Evolutionary conservation across 345 rosid species (phyloP).

Genomic region (Sisymbrium irio): DNA sequence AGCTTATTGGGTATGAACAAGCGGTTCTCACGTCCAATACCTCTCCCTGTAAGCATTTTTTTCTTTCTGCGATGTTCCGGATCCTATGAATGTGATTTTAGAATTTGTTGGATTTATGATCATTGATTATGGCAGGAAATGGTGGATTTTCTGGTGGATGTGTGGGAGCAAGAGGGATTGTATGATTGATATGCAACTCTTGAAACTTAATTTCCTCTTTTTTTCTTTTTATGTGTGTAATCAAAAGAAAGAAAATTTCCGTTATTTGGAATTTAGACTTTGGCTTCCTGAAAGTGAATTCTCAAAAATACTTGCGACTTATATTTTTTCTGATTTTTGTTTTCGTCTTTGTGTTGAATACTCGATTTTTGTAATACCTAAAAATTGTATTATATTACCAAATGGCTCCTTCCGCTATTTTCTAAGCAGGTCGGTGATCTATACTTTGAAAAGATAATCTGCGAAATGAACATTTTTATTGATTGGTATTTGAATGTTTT

Average conservation of each 20-base stretch:
- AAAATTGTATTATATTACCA: slow-evolving; percentile 15
- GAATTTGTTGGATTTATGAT: neutral
- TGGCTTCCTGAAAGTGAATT: neutral
- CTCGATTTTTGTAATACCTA: neutral
- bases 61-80: neutral
- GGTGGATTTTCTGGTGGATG: slow-evolving; percentile 63
- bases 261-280: neutral
- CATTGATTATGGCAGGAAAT: slow-evolving; percentile 48
- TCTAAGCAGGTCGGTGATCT: neutral
- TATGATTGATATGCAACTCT: slow-evolving; percentile 40
- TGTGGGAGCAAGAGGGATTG: slow-evolving; percentile 62
- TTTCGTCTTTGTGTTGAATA: neutral
- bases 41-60: slow-evolving; percentile 59
- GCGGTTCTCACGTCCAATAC: slow-evolving; percentile 58
- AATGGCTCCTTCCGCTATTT: neutral
- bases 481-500: neutral
- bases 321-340: too few species aligned
- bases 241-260: neutral
- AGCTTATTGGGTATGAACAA: slow-evolving; percentile 58
- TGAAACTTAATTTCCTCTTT: neutral
- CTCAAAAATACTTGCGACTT: too few species aligned
- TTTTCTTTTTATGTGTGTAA: neutral
- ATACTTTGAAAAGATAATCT: neutral
- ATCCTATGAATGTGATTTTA: neutral
- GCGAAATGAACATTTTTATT: neutral